phyloP scores from a whole-genome alignment of 148 eudicot species.

The Diospyros lotus region DNA sequence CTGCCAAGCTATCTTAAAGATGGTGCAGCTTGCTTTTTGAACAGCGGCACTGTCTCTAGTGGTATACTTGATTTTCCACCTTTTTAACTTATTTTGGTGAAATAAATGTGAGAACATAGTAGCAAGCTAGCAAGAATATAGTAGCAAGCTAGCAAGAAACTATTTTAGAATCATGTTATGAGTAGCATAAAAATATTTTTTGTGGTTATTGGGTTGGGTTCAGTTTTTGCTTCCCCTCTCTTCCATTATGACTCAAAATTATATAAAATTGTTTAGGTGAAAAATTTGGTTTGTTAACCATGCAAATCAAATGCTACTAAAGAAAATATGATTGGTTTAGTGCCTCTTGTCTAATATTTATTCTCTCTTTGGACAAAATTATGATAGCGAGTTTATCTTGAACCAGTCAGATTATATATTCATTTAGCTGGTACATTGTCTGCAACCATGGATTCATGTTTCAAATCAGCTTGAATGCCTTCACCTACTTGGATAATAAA shows the following conservation, averaged over 20 bases:
- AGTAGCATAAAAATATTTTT: constrained; percentile 1
- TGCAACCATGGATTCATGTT: background rate
- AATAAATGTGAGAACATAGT: background rate
- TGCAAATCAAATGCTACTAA: too few species aligned
- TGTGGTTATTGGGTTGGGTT: background rate
- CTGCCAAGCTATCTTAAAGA: constrained; percentile 80
- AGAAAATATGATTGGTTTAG: too few species aligned
- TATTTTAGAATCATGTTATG: background rate
- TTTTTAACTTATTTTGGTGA: background rate
- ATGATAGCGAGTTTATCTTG: too few species aligned
- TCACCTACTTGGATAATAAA: background rate
- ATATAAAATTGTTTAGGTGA: background rate
- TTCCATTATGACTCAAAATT: constrained; percentile 1
- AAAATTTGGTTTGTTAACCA: too few species aligned
- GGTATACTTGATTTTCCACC: constrained; percentile 29
- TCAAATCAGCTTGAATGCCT: constrained; percentile 5
- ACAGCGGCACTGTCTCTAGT: constrained; percentile 54
- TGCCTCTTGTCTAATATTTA: too few species aligned
- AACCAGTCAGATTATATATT: too few species aligned
- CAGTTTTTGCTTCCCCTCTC: background rate
- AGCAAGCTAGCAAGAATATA: background rate
- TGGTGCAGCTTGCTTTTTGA: constrained; percentile 98
- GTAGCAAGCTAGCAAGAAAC: background rate
- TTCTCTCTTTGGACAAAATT: too few species aligned
- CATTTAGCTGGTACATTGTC: too few species aligned